Percentiles rank a stretch among this genome's conserved stretches.
phyloP scores from a whole-genome alignment of 306 rosid genomes.

The Pueraria montana region DNA sequence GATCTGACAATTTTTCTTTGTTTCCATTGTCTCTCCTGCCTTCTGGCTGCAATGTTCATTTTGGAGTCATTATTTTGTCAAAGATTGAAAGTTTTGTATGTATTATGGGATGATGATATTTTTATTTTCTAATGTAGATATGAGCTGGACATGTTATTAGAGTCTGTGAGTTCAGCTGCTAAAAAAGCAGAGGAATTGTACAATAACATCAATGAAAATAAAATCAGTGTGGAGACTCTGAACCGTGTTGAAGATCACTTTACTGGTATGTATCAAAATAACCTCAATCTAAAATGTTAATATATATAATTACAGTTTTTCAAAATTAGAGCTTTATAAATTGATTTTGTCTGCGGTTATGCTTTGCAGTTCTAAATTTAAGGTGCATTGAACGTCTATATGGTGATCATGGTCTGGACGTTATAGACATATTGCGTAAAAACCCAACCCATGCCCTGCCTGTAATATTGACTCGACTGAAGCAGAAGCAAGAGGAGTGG shows the following conservation, averaged over 20 bases:
- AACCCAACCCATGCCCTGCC: slow-evolving; percentile 84
- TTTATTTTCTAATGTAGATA: slow-evolving; percentile 65
- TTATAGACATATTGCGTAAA: slow-evolving; percentile 89
- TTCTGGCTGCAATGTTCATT: slow-evolving; percentile 36
- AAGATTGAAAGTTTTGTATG: slow-evolving; percentile 24
- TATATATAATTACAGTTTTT: slow-evolving; percentile 15
- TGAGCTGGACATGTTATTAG: slow-evolving; percentile 98
- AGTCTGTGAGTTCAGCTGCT: slow-evolving; percentile 90
- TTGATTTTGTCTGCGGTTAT: slow-evolving; percentile 34
- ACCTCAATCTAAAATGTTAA: slow-evolving; percentile 33
- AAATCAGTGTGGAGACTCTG: slow-evolving; percentile 65
- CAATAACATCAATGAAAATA: slow-evolving; percentile 72
- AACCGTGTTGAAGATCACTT: slow-evolving; percentile 82
- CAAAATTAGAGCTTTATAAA: slow-evolving; percentile 15
- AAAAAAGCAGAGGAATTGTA: slow-evolving; percentile 89
- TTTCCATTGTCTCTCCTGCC: slow-evolving; percentile 15
- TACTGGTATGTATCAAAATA: slow-evolving; percentile 70
- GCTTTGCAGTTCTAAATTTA: slow-evolving; percentile 78
- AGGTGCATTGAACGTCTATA: slow-evolving; percentile 98
- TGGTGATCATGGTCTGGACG: slow-evolving; percentile 99
- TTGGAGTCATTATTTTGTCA: slow-evolving; percentile 35
- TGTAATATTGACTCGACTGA: slow-evolving; percentile 87
- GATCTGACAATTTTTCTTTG: slow-evolving; percentile 1
- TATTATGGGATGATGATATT: slow-evolving; percentile 36
- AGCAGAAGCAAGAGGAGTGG: slow-evolving; percentile 99